These are phyloP conservation scores for Sequoia sempervirens DNA, from an alignment of 75 land plant genomes.

Conservation along the genomic window DNA sequence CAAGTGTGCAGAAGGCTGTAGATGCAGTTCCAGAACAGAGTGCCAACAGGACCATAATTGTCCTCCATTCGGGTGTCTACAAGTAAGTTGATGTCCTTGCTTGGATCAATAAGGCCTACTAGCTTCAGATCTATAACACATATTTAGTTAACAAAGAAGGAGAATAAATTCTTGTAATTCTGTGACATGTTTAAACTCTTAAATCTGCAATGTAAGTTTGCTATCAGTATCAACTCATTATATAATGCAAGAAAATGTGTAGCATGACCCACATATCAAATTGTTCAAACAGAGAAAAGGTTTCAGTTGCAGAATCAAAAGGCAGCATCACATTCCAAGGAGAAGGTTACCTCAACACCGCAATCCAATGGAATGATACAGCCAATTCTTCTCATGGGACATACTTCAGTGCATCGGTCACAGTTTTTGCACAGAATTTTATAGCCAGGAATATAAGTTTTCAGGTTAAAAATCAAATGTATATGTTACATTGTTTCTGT, in stretches of 20 bases:
- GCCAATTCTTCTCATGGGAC: slow-evolving; percentile 42
- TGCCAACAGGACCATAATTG: slow-evolving; percentile 41
- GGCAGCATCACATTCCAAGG: slow-evolving; percentile 71
- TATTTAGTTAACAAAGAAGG: background rate
- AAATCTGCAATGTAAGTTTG: background rate
- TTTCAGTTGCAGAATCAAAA: slow-evolving; percentile 46
- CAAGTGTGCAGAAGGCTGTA: slow-evolving; percentile 74
- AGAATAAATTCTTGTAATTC: background rate
- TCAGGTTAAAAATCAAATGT: slow-evolving; percentile 19
- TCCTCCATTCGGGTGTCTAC: slow-evolving; percentile 63
- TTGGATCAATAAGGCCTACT: background rate
- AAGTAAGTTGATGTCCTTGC: slow-evolving; percentile 25
- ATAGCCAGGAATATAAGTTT: slow-evolving; percentile 60
- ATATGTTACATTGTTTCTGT: background rate
- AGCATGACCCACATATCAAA: background rate
- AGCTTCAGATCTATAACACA: background rate
- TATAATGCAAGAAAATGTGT: background rate
- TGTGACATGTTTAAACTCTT: background rate
- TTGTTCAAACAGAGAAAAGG: slow-evolving; percentile 70
- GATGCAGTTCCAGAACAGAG: slow-evolving; percentile 69
- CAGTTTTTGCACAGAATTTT: slow-evolving; percentile 37
- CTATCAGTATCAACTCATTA: background rate
- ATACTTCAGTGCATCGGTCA: slow-evolving; percentile 28
- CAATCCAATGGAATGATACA: slow-evolving; percentile 51
- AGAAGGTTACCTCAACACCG: slow-evolving; percentile 49